Base-by-base conservation (phyloP, 768 basidiomycete species). In the Crepidotus variabilis region DNA sequence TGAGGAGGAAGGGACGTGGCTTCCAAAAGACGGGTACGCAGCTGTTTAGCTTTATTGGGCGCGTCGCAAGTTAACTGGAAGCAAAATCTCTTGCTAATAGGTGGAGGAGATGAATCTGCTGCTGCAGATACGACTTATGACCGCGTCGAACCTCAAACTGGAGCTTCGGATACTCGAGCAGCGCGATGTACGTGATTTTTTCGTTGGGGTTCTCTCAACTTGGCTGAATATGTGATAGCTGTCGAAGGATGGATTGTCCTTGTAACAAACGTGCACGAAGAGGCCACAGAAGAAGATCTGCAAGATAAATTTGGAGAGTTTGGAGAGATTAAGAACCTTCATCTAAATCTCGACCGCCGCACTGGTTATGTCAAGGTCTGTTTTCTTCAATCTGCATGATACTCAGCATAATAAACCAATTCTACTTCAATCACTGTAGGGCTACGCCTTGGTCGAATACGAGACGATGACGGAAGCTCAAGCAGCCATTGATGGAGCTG, bases 161-260 rank as follows among this genome's bases (percentile, higher is more conserved):
- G 82, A 60, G 83, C 86, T 59, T 71, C 79, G 3, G 92, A 92
- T 67, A 90, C 87, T 20, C 82, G 87, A 59, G 92, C 92, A 18
- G 90, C 92, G 33, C 85, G 92, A 61, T 94, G 92, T 92, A 68
- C 63, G 92, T 81, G 20, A 32, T 52, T 50, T 13, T 23, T 47
- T 22, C n/a, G 13, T 4, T 20, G 20, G n/a, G n/a, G 14, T 20
- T 10, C 16, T 21, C 1, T 8, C 16, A 47, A 32, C n/a, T 47
- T 11, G 55, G 18, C 61, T 61, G 55, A 51, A 24, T 57, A 55
- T 58, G 50, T 49, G 51, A 22, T 68, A 99, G 96, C 96, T 51
- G 94, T 99, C 10, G 96, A 99, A 71, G 96, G 96, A 49, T 99
- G 96, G 95, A 98, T 99, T 55, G 92, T 99, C 47, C 80, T 98